phyloP scores from a whole-genome alignment of 345 rosid species.

The Linum lewisii region DNA sequence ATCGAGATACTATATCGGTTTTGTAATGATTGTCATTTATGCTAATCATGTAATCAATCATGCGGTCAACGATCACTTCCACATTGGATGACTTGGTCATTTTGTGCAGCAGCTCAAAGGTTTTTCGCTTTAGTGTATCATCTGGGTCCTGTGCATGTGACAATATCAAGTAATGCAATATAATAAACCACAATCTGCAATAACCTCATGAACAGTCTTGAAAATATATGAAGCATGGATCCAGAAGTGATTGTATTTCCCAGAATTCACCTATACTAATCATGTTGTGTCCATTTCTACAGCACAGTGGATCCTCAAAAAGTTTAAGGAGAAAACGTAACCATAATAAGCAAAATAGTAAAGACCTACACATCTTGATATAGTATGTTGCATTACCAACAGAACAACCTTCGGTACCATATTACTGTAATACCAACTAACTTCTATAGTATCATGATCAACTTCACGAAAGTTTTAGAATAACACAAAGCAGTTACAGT shows the following conservation, averaged over 20 bases:
- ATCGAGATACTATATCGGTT: conserved; percentile 93
- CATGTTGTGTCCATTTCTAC: background rate
- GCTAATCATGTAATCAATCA: conserved; percentile 97
- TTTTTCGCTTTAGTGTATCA: conserved; percentile 92
- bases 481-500: background rate
- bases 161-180: conserved; percentile 4
- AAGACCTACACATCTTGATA: background rate
- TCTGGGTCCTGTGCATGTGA: conserved; percentile 72
- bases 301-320: background rate
- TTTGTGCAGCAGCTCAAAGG: conserved; percentile 84
- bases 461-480: background rate
- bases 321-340: no score
- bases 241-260: background rate
- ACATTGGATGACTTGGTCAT: conserved; percentile 98
- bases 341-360: background rate
- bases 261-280: background rate
- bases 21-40: conserved; percentile 91
- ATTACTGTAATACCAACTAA: background rate
- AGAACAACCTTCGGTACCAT: background rate
- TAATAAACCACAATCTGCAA: background rate
- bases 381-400: background rate
- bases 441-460: no score
- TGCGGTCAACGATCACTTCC: conserved; percentile 94
- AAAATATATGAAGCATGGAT: background rate
- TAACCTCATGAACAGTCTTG: background rate